A percentile compares a stretch with the other conserved stretches of the same genome.
These are phyloP conservation scores for Hyphodiscus sp. DNA, from an alignment of 2,329 filamentous ascomycete genomes.

Conservation along the genomic window DNA sequence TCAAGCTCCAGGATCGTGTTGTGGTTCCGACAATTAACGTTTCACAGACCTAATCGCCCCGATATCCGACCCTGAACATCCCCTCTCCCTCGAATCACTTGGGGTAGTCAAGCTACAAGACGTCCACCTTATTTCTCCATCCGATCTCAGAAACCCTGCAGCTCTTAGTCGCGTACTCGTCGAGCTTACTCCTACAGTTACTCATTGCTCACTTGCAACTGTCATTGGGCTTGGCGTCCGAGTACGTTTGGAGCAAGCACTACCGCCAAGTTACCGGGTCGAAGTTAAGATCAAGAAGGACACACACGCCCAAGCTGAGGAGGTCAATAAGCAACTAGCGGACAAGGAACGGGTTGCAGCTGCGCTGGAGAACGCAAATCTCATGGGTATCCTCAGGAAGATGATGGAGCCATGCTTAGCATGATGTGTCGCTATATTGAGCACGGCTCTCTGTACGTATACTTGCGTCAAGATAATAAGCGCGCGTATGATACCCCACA, in stretches of 20 bases:
- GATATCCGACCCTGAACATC: constrained; percentile 95
- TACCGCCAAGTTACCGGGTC: constrained; percentile 86
- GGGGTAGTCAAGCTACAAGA: constrained; percentile 95
- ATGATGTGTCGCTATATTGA: neutral
- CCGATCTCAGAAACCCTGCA: constrained; percentile 44
- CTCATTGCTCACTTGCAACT: constrained; percentile 92
- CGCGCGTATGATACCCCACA: constrained; percentile 6
- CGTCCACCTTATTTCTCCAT: constrained; percentile 70
- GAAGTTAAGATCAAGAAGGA: constrained; percentile 94
- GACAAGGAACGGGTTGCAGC: constrained; percentile 97
- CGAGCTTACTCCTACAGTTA: constrained; percentile 91
- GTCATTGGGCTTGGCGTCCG: constrained; percentile 92
- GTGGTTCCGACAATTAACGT: constrained; percentile 30
- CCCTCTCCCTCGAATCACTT: constrained; percentile 84
- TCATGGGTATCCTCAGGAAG: constrained; percentile 82
- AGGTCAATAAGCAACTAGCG: constrained; percentile 92
- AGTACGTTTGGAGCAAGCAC: constrained; percentile 80
- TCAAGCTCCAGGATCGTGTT: constrained; percentile 4
- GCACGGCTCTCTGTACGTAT: neutral
- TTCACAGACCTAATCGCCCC: constrained; percentile 79
- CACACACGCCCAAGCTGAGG: constrained; percentile 89
- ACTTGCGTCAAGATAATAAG: constrained; percentile 31
- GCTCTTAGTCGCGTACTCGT: constrained; percentile 70
- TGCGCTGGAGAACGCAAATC: constrained; percentile 84
- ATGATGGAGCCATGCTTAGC: constrained; percentile 76